A percentile compares a stretch with the other conserved stretches of the same genome.
phyloP scores from a whole-genome alignment of 148 eudicot species.

The Drosera capensis region DNA sequence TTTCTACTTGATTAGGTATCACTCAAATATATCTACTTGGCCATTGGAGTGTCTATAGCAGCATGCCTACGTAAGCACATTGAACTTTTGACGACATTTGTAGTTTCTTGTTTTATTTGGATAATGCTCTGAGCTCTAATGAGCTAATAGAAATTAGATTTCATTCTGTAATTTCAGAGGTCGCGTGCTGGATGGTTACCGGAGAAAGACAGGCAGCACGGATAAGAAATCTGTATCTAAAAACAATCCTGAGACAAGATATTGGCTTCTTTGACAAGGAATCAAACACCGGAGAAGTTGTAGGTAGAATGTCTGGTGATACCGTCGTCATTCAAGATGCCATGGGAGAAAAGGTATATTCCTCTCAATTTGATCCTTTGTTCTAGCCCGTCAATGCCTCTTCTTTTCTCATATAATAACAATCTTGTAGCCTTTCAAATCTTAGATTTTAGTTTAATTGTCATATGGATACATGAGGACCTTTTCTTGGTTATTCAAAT shows the following conservation, averaged over 20 bases:
- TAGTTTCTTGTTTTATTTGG: background rate
- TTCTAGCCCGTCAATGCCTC: background rate
- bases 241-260: conserved; percentile 60
- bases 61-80: conserved; percentile 50
- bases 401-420: background rate
- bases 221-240: conserved; percentile 48
- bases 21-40: conserved; percentile 48
- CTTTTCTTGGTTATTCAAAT: no score
- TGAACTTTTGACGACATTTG: background rate
- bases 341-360: conserved; percentile 62
- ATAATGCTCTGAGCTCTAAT: background rate
- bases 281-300: conserved; percentile 68
- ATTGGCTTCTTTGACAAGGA: conserved; percentile 60
- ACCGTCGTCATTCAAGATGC: conserved; percentile 74
- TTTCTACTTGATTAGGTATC: conserved; percentile 24
- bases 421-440: background rate
- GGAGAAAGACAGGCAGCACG: conserved; percentile 74
- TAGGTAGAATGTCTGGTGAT: conserved; percentile 82
- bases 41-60: conserved; percentile 29
- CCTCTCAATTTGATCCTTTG: background rate
- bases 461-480: no score
- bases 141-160: conserved; percentile 1
- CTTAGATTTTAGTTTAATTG: no score
- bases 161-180: conserved; percentile 25
- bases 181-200: conserved; percentile 68